Percentiles rank a stretch among this genome's conserved stretches.
phyloP scores from a whole-genome alignment of 371 early-diverging fungal species.

The Haplosporangium sp. region DNA sequence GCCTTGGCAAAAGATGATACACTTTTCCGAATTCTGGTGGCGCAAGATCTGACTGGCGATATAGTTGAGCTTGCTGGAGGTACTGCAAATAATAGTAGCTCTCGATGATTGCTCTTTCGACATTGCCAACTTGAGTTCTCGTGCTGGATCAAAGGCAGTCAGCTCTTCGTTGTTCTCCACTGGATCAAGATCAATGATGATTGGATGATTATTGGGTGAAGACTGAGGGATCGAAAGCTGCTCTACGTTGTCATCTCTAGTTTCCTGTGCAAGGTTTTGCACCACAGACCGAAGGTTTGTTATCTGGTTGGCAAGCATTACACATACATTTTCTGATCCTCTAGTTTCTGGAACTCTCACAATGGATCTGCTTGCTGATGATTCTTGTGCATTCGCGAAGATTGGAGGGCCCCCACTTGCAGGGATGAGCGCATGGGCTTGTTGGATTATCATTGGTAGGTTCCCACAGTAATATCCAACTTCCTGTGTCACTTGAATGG shows the following conservation, averaged over 20 bases:
- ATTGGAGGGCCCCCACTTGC: not conserved
- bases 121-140: slow-evolving; percentile 6
- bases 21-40: slow-evolving; percentile 63
- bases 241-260: too few relatives aligned
- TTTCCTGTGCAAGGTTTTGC: not conserved
- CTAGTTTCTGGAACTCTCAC: not conserved
- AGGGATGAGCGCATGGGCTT: slow-evolving; percentile 15
- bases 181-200: slow-evolving; percentile 10
- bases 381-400: not conserved
- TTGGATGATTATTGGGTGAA: not conserved
- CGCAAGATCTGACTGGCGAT: slow-evolving; percentile 60
- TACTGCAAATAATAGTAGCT: slow-evolving; percentile 31
- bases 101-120: slow-evolving; percentile 6
- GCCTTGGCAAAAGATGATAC: slow-evolving; percentile 68
- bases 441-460: slow-evolving; percentile 18
- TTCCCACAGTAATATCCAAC: slow-evolving; percentile 31
- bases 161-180: too few relatives aligned
- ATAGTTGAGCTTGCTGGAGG: slow-evolving; percentile 68
- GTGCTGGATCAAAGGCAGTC: not conserved
- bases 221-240: not conserved
- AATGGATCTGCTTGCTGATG: not conserved
- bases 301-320: slow-evolving; percentile 56
- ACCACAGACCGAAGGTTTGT: slow-evolving; percentile 50
- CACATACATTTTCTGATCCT: slow-evolving; percentile 13
- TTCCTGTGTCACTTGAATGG: slow-evolving; percentile 15